These are phyloP conservation scores for Lyophyllum semitale DNA, from an alignment of 768 basidiomycete genomes.

Conservation along the genomic window DNA sequence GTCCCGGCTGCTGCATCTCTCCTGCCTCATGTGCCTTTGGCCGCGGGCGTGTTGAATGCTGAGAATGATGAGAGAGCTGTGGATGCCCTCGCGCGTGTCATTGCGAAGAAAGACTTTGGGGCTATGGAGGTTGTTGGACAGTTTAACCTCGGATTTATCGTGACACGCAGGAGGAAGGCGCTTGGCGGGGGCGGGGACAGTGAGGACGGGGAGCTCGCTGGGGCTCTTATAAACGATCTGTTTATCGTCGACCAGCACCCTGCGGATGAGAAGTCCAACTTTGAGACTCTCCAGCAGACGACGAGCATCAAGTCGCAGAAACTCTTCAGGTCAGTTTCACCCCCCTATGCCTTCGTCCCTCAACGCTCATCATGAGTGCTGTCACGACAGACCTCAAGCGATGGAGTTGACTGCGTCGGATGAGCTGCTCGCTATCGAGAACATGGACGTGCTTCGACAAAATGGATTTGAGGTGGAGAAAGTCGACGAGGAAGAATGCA, in stretches of 20 bases:
- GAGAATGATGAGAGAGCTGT: slow-evolving; percentile 57
- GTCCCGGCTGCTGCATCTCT: too few relatives aligned
- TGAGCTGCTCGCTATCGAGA: slow-evolving; percentile 85
- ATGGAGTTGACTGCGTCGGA: slow-evolving; percentile 89
- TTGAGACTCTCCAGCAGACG: slow-evolving; percentile 90
- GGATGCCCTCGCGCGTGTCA: slow-evolving; percentile 77
- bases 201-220: not conserved
- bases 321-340: slow-evolving; percentile 78
- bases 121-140: slow-evolving; percentile 88
- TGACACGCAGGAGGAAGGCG: slow-evolving; percentile 61
- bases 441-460: slow-evolving; percentile 74
- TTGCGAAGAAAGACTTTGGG: slow-evolving; percentile 84
- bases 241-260: slow-evolving; percentile 98
- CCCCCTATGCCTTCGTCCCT: too few relatives aligned
- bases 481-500: slow-evolving; percentile 43
- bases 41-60: slow-evolving; percentile 41
- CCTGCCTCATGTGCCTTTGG: slow-evolving; percentile 24
- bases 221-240: slow-evolving; percentile 68
- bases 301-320: slow-evolving; percentile 87
- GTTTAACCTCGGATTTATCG: slow-evolving; percentile 95
- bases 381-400: slow-evolving; percentile 66
- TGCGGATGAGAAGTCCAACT: slow-evolving; percentile 98
- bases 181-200: not conserved
- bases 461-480: slow-evolving; percentile 90
- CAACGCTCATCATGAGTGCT: too few relatives aligned